Evolutionary conservation across 768 basidiomycete genomes (phyloP).

Genomic region (Asterophora parasitica): DNA sequence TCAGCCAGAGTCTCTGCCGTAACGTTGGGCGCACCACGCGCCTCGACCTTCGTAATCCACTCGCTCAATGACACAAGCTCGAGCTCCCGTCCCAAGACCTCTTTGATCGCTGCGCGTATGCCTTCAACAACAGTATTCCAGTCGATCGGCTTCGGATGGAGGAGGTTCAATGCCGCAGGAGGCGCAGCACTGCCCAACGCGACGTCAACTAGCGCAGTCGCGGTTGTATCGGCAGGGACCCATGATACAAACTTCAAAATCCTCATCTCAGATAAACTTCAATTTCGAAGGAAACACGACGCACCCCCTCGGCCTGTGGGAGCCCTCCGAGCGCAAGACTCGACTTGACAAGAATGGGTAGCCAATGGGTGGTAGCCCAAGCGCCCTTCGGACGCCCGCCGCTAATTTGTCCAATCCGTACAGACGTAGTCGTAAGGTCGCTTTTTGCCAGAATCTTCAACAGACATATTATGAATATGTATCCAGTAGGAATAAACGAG

Average conservation of each 20-base stretch:
- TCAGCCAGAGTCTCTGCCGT: not conserved
- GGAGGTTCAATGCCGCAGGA: conserved; percentile 23
- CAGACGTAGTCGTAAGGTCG: conserved; percentile 24
- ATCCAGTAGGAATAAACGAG: not conserved
- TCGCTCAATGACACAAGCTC: conserved; percentile 10
- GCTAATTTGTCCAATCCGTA: conserved; percentile 34
- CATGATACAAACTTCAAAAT: conserved; percentile 21
- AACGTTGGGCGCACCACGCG: conserved; percentile 4
- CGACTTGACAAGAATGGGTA: conserved; percentile 35
- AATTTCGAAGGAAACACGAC: conserved; percentile 2
- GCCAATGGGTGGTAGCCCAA: conserved; percentile 36
- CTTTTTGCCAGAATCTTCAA: conserved; percentile 26
- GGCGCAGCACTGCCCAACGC: conserved; percentile 19
- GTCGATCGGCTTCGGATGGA: conserved; percentile 28
- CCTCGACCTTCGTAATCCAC: conserved; percentile 16
- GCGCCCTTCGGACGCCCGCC: conserved; percentile 31
- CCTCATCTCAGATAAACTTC: not conserved
- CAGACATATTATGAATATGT: not conserved
- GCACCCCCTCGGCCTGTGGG: conserved; percentile 25
- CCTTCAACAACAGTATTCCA: conserved; percentile 15
- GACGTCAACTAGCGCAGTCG: conserved; percentile 22
- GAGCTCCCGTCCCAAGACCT: conserved; percentile 2
- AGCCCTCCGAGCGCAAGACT: conserved; percentile 24
- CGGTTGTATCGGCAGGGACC: conserved; percentile 26
- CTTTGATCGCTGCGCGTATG: not conserved